Evolutionary conservation across 257 asterid genomes (phyloP), one percentile per base, ranked within the genome.

Genomic region (Jacaranda copaia): DNA sequence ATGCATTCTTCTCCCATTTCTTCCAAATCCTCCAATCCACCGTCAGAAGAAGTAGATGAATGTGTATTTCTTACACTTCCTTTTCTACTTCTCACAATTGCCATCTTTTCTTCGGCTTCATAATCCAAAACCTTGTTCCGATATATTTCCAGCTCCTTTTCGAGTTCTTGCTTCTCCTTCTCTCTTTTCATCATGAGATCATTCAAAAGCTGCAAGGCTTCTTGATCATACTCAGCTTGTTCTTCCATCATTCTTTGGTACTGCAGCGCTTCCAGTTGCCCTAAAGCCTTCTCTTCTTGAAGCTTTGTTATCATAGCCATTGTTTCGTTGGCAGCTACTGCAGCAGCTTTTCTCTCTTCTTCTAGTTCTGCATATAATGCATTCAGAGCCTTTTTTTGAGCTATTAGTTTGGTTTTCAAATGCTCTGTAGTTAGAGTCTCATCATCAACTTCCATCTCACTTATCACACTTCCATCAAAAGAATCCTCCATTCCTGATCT

Each of bases 221-320:
- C 97, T 75, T 91, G 97, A 81, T 91, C 95, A 65, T 91, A 91
- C 25, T 89, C 97, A 0, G 95, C 81, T 81, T 91, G 97, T 73
- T 91, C 97, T 63, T 91, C 97, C 97, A 91, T 91, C 97, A 89
- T 89, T 77, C 93, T 83, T 43, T 91, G 92, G 57, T 89, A 89
- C 74, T 91, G 94, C 78, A 88, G 59, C 0, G 97, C 97, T 71
- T 91, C 97, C 89, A 88, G 85, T 74, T 88, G 91, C 81, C 87
- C 84, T 12, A 86, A 89, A 1, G 91, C 89, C 64, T 88, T 91
- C 79, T 91, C 97, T 81, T 89, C 90, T 60, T 89, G 92, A 70
- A 91, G 85, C 73, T 88, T 80, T 12, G 81, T 87, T 53, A 89
- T 91, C 97, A 91, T 89, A 8, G 91, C 93, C 92, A 89, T 84